These are phyloP conservation scores for Thalassiosira mediterranea DNA, from an alignment of 352 stramenopile genomes.

Conservation along the genomic window DNA sequence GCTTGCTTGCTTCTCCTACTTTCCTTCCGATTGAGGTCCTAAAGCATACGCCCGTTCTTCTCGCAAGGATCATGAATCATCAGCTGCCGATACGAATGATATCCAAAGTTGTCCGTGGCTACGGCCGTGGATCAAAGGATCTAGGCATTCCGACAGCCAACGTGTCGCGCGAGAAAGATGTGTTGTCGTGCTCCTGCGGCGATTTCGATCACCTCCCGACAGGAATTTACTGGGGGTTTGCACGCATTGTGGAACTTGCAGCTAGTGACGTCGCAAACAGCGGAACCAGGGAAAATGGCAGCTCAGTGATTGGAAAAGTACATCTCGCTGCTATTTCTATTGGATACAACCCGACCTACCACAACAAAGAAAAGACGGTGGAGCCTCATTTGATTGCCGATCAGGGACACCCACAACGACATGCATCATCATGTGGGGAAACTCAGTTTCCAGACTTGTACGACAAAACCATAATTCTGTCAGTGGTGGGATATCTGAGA, in stretches of 20 bases:
- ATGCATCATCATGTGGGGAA: constrained; percentile 65
- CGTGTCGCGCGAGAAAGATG: constrained; percentile 48
- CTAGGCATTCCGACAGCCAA: constrained; percentile 83
- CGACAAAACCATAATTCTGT: constrained; percentile 68
- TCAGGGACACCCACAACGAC: constrained; percentile 44
- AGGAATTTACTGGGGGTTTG: constrained; percentile 83
- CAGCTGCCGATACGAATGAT: constrained; percentile 73
- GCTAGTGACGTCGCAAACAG: not conserved
- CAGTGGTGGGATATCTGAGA: constrained; percentile 74
- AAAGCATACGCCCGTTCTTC: too few relatives aligned
- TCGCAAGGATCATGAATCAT: constrained; percentile 1
- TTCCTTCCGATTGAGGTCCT: too few relatives aligned
- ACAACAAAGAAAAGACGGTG: constrained; percentile 72
- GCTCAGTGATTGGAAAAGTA: constrained; percentile 23
- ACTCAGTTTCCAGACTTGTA: constrained; percentile 81
- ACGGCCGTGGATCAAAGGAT: constrained; percentile 73
- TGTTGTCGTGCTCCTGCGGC: constrained; percentile 32
- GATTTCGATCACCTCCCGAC: constrained; percentile 66
- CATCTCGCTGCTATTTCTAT: constrained; percentile 70
- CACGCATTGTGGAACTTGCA: constrained; percentile 41
- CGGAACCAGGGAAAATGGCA: not conserved
- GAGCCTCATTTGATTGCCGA: constrained; percentile 82
- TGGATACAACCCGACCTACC: constrained; percentile 83
- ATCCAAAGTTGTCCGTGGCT: constrained; percentile 56
- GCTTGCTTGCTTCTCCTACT: too few relatives aligned